Evolutionary conservation across 2,329 filamentous ascomycete species (phyloP).

Genomic region (Nemania sp.): DNA sequence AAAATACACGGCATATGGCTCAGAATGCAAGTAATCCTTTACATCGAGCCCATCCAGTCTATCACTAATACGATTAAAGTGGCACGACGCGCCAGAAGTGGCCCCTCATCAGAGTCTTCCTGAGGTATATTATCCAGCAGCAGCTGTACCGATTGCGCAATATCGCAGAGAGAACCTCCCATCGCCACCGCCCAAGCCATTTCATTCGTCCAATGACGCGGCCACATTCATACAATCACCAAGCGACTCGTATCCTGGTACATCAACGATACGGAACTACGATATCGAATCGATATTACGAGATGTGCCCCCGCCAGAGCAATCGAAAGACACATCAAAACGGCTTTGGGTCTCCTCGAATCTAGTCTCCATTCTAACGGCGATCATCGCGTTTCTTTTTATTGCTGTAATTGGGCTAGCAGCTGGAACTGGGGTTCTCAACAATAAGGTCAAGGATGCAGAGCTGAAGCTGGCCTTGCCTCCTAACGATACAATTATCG

Average conservation of each 20-base stretch:
- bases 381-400: slow-evolving; percentile 46
- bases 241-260: slow-evolving; percentile 13
- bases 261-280: slow-evolving; percentile 28
- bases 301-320: slow-evolving; percentile 23
- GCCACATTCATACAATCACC: slow-evolving; percentile 25
- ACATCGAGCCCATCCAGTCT: background rate
- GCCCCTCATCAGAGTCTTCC: slow-evolving; percentile 30
- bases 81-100: slow-evolving; percentile 41
- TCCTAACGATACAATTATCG: slow-evolving; percentile 9
- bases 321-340: slow-evolving; percentile 20
- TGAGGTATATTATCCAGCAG: slow-evolving; percentile 42
- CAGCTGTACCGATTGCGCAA: slow-evolving; percentile 30
- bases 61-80: slow-evolving; percentile 26
- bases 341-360: slow-evolving; percentile 45
- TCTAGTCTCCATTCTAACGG: slow-evolving; percentile 48
- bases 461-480: slow-evolving; percentile 39
- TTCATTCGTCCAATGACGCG: slow-evolving; percentile 25
- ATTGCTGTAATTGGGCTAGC: slow-evolving; percentile 51
- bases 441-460: slow-evolving; percentile 46
- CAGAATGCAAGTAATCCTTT: slow-evolving; percentile 30
- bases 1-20: slow-evolving; percentile 23
- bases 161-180: slow-evolving; percentile 10
- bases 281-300: slow-evolving; percentile 28
- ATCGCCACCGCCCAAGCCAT: slow-evolving; percentile 28
- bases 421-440: slow-evolving; percentile 49